A percentile compares a stretch with the other conserved stretches of the same genome.
phyloP scores from a whole-genome alignment of 805 yeast genomes.

The Teunomyces pallodes region DNA sequence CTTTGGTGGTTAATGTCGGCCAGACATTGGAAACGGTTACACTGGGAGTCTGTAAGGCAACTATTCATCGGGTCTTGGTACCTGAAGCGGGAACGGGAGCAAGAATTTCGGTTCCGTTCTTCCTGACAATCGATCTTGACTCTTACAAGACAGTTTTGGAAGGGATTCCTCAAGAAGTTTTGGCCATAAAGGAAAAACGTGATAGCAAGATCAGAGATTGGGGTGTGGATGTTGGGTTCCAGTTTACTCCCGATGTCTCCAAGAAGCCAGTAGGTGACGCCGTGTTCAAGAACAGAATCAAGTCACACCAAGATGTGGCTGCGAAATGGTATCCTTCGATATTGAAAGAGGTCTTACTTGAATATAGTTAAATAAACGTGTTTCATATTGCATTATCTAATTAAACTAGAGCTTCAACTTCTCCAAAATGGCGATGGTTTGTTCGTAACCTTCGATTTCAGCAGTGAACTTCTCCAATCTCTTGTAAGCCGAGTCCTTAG shows the following conservation, averaged over 20 bases:
- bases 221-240: conserved; percentile 41
- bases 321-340: conserved; percentile 42
- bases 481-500: conserved; percentile 69
- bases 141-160: conserved; percentile 27
- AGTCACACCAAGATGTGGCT: conserved; percentile 45
- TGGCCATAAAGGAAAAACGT: conserved; percentile 30
- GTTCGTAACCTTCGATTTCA: conserved; percentile 85
- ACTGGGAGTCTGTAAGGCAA: conserved; percentile 57
- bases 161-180: conserved; percentile 26
- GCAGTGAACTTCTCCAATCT: conserved; percentile 72
- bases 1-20: conserved; percentile 58
- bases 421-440: conserved; percentile 82
- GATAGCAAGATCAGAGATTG: conserved; percentile 33
- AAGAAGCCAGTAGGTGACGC: conserved; percentile 46
- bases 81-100: conserved; percentile 41
- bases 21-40: conserved; percentile 61
- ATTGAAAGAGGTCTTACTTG: conserved; percentile 28
- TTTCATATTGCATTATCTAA: neutral
- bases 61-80: conserved; percentile 52
- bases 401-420: conserved; percentile 53
- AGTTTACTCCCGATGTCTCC: conserved; percentile 33
- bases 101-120: conserved; percentile 47
- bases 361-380: conserved; percentile 1
- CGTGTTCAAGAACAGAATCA: conserved; percentile 45
- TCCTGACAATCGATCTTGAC: conserved; percentile 46